Evolutionary conservation across 495 filamentous ascomycete genomes (phyloP), one percentile per base, ranked within the genome.

Genomic region (Penicillium argentinense): DNA sequence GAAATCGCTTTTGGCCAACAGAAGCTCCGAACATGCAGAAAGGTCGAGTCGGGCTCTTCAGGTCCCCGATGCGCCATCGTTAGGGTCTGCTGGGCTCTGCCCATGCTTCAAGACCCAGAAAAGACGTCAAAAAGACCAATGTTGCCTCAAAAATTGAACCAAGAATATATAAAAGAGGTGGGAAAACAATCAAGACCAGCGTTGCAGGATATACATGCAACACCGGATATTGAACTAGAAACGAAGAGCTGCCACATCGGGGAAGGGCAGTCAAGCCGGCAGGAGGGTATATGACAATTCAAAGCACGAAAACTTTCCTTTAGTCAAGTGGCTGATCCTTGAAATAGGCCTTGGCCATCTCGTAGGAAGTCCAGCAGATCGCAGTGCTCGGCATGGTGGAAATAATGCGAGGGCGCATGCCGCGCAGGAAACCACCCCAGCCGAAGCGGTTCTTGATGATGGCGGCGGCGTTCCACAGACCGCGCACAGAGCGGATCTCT

Each of bases 311-410:
- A 9, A 18, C 0, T 19, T 19, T 36, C 16, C n/a, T 9, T n/a
- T 36, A 36, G 33, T 36, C 33, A 21, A 36, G 33, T 18, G 49
- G 45, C 36, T 60, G 69, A 47, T 70, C 51, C 59, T 84, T 83
- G 71, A 85, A 85, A 62, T 84, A 85, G 14, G 82, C 79, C 71
- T 89, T 89, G 27, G 86, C 86, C 74, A 89, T 81, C 68, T 89
- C 86, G 54, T 89, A 89, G 9, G 84, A 86, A 34, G 82, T 83
- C 84, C 93, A 99, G 75, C 93, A 99, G 58, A 99, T 99, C 4
- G 93, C 93, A 25, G 93, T 97, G 68, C 91, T 96, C 17, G 93
- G 93, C 89, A 97, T 97, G 8, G 93, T 95, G 2, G 92, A 96
- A 50, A 99, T 82, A 26, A 99, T 88, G 45, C 93, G 78, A 39